Evolutionary conservation across 331 rosid species (phyloP).

Genomic region (Spiraea crenata): DNA sequence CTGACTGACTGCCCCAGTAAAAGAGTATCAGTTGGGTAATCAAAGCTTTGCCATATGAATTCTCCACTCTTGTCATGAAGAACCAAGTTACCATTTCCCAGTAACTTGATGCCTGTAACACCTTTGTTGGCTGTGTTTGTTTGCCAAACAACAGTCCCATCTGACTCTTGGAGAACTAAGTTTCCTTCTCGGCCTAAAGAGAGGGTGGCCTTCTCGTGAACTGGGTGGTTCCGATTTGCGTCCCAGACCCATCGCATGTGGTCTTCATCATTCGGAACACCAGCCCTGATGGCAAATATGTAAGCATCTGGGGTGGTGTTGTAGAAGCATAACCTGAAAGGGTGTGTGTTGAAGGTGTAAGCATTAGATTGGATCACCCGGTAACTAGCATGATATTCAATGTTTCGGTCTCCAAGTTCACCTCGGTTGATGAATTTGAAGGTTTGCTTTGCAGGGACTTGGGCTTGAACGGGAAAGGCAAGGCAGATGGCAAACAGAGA

Average conservation of each 20-base stretch:
- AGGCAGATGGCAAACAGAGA: slow-evolving; percentile 1
- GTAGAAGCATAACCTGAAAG: slow-evolving; percentile 28
- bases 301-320: slow-evolving; percentile 20
- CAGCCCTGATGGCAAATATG: slow-evolving; percentile 24
- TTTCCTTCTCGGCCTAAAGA: slow-evolving; percentile 26
- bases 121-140: slow-evolving; percentile 36
- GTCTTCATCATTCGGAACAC: slow-evolving; percentile 19
- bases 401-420: slow-evolving; percentile 7
- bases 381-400: slow-evolving; percentile 9
- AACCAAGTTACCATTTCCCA: slow-evolving; percentile 26
- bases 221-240: slow-evolving; percentile 32
- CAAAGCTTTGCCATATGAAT: slow-evolving; percentile 40
- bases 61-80: slow-evolving; percentile 28
- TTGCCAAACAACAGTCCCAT: slow-evolving; percentile 33
- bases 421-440: slow-evolving; percentile 27
- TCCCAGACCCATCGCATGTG: slow-evolving; percentile 44
- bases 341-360: background rate
- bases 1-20: slow-evolving; percentile 27
- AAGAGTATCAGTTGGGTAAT: slow-evolving; percentile 32
- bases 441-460: slow-evolving; percentile 22
- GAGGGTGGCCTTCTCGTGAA: slow-evolving; percentile 34
- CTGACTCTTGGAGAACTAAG: slow-evolving; percentile 27
- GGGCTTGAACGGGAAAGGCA: slow-evolving; percentile 14
- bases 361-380: slow-evolving; percentile 4
- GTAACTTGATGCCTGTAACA: slow-evolving; percentile 27